Conservation (phyloP, 805 yeast genomes). For the Kluyveromyces wickerhamii region DNA sequence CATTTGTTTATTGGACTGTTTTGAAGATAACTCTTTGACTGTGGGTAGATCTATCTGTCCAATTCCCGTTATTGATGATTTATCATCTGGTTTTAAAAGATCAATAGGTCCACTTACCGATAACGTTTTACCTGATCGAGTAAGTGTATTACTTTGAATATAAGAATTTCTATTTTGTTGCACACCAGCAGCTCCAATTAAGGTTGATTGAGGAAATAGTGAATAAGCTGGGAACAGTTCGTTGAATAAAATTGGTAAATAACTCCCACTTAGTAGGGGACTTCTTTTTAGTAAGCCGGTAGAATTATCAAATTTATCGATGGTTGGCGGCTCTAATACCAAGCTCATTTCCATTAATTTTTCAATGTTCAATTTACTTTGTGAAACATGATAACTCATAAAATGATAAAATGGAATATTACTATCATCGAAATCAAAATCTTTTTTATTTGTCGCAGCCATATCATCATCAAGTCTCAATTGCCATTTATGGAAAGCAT, state of each 20-base stretch:
- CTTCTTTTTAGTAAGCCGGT: constrained; percentile 41
- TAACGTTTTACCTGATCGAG: background rate
- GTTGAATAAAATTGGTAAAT: constrained; percentile 57
- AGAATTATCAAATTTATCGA: constrained; percentile 20
- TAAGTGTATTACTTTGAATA: background rate
- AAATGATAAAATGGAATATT: constrained; percentile 23
- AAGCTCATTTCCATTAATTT: constrained; percentile 59
- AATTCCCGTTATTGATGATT: constrained; percentile 36
- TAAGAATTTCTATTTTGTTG: background rate
- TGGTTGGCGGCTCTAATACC: constrained; percentile 48
- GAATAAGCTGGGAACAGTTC: constrained; percentile 47
- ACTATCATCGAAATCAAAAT: constrained; percentile 25
- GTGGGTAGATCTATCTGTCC: constrained; percentile 36
- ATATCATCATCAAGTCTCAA: constrained; percentile 39
- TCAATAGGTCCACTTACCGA: constrained; percentile 1
- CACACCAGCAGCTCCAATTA: constrained; percentile 48
- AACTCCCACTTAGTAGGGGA: constrained; percentile 55
- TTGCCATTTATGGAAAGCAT: constrained; percentile 78
- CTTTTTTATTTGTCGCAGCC: constrained; percentile 22
- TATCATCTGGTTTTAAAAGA: constrained; percentile 9
- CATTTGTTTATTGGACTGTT: constrained; percentile 36
- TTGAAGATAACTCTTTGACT: constrained; percentile 18
- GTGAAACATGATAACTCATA: constrained; percentile 24
- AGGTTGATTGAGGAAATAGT: constrained; percentile 43
- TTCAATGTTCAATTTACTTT: constrained; percentile 39